Base-by-base conservation (phyloP, 164 flowering plant species). In the Pachysandra terminalis region DNA sequence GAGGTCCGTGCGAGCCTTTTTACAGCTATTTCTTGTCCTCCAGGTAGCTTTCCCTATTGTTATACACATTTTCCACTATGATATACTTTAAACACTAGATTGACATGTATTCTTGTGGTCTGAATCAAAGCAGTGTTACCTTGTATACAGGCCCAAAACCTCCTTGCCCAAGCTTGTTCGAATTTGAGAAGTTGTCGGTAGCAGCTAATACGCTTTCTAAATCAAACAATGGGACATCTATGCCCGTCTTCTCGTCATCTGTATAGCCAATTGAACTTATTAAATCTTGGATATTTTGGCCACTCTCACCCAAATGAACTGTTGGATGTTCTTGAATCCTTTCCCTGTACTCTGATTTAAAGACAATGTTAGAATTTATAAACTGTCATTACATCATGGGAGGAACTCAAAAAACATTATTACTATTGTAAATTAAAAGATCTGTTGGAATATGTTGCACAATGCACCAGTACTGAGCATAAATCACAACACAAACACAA, bases 131-230 rank as follows among this genome's bases (percentile, higher is more conserved):
- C 0, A 49, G 10, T 0, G 0, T 71, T 68, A 78, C 86, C 82
- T 80, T 80, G 71, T 82, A 82, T 28, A 82, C 85, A 45, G 80
- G 80, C 13, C 85, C 85, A 68, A 80, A 82, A 1, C 82, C 85
- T 0, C 85, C 85, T 70, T 77, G 77, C 26, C 85, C 85, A 25
- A 82, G 79, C 69, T 78, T 82, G 67, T 82, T 83, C 64, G 71
- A 69, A 40, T 73, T 66, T 12, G 86, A 77, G 68, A 83, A 83
- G 71, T 71, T 52, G 14, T 76, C 55, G 32, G 86, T 80, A 19
- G 83, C 83, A 56, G 22, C 35, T 22, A 56, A 48, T 35, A 66
- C 24, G 27, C 53, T 37, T 37, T 24, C 35, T 0, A 56, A 66
- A 24, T 66, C 35, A 24, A 56, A 37, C 17, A 66, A 66, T 22